Base-by-base conservation (phyloP, 2,329 filamentous ascomycete species). In the Erysiphe pulchra region DNA sequence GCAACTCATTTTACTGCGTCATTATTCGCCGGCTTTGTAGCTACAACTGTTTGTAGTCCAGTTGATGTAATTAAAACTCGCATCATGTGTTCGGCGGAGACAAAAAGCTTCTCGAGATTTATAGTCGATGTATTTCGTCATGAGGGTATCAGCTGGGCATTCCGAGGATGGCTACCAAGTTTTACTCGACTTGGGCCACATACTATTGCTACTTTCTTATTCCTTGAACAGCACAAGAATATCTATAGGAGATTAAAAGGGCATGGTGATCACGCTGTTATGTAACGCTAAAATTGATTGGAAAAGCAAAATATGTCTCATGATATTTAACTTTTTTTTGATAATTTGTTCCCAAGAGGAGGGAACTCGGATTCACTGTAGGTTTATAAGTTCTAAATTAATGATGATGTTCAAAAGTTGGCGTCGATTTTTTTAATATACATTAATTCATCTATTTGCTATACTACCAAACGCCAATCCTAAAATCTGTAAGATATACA, bases 21-120 rank as follows among this genome's bases (percentile, higher is more conserved):
- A 0, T 75, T 90, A 54, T 62, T 86, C 48, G 82, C 82, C 1
- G 83, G 83, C 10, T 75, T 92, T 49, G 77, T 85, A 7, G 84
- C 84, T 4, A 87, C 84, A 1, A 90, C 83, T 0, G 71, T 87
- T 12, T 90, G 81, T 52, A 84, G 76, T 47, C 84, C 84, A 0
- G 77, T 92, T 44, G 84, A 92, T 60, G 84, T 92, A 30, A 77
- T 92, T 63, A 92, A 92, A 68, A 92, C 84, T 10, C 69, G 81
- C 20, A 73, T 92, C 55, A 92, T 92, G 84, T 80, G 76, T 50
- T 71, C 76, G 2, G 59, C 65, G 31, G 68, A 71, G 50, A 62
- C 61, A 33, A 55, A 70, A 51, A 65, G 70, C 24, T 61, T 90
- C 30, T 51, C 71, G 2, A 65, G 64, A 47, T 60, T 85, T 18